Conservation (phyloP, 176 grass and related monocot genomes). For the Rhipidocladum racemiflorum region DNA sequence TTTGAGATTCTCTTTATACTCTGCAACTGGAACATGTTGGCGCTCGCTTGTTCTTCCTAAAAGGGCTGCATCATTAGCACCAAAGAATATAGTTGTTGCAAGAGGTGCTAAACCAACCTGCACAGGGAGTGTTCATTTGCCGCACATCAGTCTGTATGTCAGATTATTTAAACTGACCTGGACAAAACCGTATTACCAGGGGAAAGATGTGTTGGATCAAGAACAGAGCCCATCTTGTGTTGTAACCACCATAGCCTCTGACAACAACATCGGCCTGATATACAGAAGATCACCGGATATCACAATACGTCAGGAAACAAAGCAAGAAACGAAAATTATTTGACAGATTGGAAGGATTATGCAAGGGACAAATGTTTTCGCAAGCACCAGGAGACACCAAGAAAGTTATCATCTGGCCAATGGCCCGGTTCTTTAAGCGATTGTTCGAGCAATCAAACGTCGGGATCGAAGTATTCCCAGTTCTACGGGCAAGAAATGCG, state of each 20-base stretch:
- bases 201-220: constrained; percentile 73
- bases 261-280: constrained; percentile 72
- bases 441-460: not conserved
- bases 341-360: not conserved
- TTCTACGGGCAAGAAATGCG: not conserved
- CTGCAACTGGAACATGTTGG: constrained; percentile 67
- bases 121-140: not conserved
- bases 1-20: constrained; percentile 74
- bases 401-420: not conserved
- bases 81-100: constrained; percentile 75
- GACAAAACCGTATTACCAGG: constrained; percentile 27
- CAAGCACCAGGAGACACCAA: not conserved
- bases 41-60: constrained; percentile 50
- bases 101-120: constrained; percentile 40
- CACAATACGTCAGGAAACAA: not conserved
- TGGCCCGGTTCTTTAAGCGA: not conserved
- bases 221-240: constrained; percentile 90
- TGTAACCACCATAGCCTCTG: constrained; percentile 88
- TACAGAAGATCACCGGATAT: not conserved
- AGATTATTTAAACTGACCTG: not conserved
- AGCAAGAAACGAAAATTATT: not conserved
- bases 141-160: not conserved
- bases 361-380: not conserved
- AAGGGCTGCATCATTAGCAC: constrained; percentile 79
- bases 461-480: not conserved